phyloP scores from a whole-genome alignment of 1,139 yeast species.

The Candida pseudocylindracea region DNA sequence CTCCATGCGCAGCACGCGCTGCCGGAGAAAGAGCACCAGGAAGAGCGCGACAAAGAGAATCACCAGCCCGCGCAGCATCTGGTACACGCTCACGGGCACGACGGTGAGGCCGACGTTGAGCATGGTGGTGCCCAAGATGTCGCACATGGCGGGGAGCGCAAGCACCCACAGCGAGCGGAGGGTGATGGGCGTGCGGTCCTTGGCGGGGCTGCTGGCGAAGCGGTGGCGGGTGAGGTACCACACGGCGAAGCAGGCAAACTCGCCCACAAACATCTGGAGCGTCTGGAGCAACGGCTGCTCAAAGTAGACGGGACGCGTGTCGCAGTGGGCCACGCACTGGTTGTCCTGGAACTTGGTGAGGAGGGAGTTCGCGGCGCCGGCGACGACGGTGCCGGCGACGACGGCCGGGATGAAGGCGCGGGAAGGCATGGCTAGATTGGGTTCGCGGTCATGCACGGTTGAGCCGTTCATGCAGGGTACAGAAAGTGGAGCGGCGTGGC shows the following conservation, averaged over 20 bases:
- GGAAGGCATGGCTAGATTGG: too few species aligned
- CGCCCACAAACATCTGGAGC: constrained; percentile 67
- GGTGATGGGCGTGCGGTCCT: neutral
- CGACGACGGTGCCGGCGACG: constrained; percentile 30
- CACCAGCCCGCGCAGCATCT: constrained; percentile 66
- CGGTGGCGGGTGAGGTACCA: constrained; percentile 7
- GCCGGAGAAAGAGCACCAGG: constrained; percentile 39
- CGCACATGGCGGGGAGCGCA: constrained; percentile 50
- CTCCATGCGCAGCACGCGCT: constrained; percentile 33
- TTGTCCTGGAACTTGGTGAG: constrained; percentile 62
- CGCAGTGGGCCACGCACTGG: constrained; percentile 44
- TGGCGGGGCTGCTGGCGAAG: neutral
- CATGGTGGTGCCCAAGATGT: constrained; percentile 50
- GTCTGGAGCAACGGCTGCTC: constrained; percentile 72
- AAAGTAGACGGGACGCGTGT: constrained; percentile 19
- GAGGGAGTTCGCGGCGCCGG: constrained; percentile 57
- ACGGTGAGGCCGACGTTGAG: constrained; percentile 56
- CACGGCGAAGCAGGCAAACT: constrained; percentile 26
- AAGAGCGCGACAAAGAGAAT: constrained; percentile 59
- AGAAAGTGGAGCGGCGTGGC: too few species aligned
- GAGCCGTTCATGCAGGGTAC: too few species aligned
- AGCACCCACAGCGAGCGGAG: constrained; percentile 5
- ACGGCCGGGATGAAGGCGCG: constrained; percentile 3
- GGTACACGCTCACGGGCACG: constrained; percentile 69
- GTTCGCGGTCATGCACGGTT: too few species aligned